Evolutionary conservation across 805 yeast genomes (phyloP).

Genomic region (Clavispora fructus): DNA sequence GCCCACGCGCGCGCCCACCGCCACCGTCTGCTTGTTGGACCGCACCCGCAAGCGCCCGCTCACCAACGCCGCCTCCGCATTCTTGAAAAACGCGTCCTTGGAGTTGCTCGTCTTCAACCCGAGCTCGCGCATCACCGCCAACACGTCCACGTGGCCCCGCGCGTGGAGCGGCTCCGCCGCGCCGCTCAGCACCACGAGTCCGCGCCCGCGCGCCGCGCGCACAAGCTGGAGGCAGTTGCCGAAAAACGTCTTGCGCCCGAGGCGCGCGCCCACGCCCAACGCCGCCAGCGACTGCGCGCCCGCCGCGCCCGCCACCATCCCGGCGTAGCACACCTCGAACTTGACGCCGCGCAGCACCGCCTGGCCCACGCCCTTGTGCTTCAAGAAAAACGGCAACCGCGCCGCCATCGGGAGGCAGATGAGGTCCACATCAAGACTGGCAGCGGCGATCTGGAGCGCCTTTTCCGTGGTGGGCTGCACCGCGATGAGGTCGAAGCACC

Average conservation of each 20-base stretch:
- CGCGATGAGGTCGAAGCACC: conserved; percentile 69
- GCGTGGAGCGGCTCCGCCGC: conserved; percentile 51
- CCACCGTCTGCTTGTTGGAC: conserved; percentile 73
- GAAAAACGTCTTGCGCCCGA: conserved; percentile 57
- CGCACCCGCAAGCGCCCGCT: conserved; percentile 70
- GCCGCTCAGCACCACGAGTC: conserved; percentile 76
- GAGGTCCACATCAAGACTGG: conserved; percentile 75
- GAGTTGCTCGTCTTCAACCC: conserved; percentile 68
- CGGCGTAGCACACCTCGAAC: conserved; percentile 70
- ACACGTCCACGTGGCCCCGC: conserved; percentile 66
- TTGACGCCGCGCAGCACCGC: conserved; percentile 79
- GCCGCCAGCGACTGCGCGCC: conserved; percentile 19
- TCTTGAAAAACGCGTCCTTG: conserved; percentile 50
- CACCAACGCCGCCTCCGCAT: conserved; percentile 59
- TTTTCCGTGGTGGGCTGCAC: conserved; percentile 77
- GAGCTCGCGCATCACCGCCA: conserved; percentile 57
- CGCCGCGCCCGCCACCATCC: conserved; percentile 40
- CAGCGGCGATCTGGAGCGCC: conserved; percentile 67
- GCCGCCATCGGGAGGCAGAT: conserved; percentile 64
- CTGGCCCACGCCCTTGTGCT: conserved; percentile 78
- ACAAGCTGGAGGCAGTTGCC: conserved; percentile 69
- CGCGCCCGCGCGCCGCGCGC: conserved; percentile 76
- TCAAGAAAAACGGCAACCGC: conserved; percentile 69
- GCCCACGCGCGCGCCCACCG: conserved; percentile 39
- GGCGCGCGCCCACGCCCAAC: conserved; percentile 21